A percentile compares a stretch with the other conserved stretches of the same genome.
These are phyloP conservation scores for Alternaria arbusti DNA, from an alignment of 2,329 filamentous ascomycete species.

Conservation along the genomic window DNA sequence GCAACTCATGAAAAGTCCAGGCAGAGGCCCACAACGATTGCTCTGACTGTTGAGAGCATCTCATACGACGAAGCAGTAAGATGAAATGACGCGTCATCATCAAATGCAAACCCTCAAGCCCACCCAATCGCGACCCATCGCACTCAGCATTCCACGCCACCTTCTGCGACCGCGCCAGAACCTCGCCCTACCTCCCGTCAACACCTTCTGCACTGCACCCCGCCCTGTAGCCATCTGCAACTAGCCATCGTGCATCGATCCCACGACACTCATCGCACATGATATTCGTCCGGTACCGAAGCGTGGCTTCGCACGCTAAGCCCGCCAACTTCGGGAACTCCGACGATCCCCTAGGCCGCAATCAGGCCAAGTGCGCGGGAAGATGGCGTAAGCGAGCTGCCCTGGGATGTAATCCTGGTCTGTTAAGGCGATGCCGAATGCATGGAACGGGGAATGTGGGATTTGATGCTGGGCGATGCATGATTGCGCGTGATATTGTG, in stretches of 20 bases:
- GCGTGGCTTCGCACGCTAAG: neutral
- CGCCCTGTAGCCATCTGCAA: neutral
- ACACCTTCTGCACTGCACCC: neutral
- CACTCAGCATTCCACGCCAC: neutral
- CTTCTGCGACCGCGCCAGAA: neutral
- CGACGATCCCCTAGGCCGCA: neutral
- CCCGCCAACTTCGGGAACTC: neutral
- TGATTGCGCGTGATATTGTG: neutral
- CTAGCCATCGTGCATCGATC: neutral
- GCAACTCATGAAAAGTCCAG: neutral
- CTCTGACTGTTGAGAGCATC: neutral
- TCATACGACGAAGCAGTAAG: neutral
- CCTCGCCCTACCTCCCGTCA: neutral
- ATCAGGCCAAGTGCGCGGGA: neutral
- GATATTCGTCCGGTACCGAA: neutral
- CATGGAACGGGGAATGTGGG: neutral
- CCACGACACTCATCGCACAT: neutral
- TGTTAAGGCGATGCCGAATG: constrained; percentile 5
- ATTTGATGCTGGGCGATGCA: neutral
- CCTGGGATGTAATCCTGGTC: neutral
- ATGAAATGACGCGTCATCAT: neutral
- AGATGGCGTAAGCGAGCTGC: neutral
- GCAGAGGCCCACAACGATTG: neutral
- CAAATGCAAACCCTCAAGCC: neutral
- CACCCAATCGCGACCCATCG: neutral